phyloP scores from a whole-genome alignment of 306 rosid species.

The Malus sieversii region DNA sequence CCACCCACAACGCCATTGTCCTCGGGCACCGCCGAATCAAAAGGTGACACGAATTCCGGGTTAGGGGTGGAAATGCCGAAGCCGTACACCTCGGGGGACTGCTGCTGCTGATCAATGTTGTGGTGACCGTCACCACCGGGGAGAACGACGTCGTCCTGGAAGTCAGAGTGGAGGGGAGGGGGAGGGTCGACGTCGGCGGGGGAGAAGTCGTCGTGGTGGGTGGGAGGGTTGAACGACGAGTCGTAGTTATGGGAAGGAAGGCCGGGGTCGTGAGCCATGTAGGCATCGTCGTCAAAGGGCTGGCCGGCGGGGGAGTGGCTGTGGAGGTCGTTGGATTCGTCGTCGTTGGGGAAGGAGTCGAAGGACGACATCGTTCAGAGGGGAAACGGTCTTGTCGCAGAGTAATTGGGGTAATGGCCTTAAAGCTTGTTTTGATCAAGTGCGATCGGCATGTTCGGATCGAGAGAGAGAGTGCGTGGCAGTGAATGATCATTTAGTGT shows the following conservation, averaged over 20 bases:
- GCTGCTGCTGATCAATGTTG: conserved; percentile 1
- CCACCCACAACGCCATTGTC: not conserved
- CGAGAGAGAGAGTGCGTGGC: not conserved
- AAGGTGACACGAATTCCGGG: conserved; percentile 47
- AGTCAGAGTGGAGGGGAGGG: conserved; percentile 16
- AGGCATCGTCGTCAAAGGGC: conserved; percentile 44
- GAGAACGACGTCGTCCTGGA: conserved; percentile 15
- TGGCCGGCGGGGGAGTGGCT: conserved; percentile 24
- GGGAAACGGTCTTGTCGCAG: not conserved
- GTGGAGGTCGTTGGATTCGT: conserved; percentile 30
- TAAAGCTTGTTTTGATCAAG: not conserved
- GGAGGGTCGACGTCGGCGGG: conserved; percentile 15
- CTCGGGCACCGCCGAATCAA: conserved; percentile 25
- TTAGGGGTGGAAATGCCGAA: conserved; percentile 34
- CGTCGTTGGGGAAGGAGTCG: conserved; percentile 42
- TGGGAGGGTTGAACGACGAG: conserved; percentile 18
- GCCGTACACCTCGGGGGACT: conserved; percentile 34
- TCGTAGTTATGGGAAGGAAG: conserved; percentile 1
- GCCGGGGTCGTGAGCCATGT: conserved; percentile 17
- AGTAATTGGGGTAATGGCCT: not conserved
- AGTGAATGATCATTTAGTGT: not conserved
- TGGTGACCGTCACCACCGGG: conserved; percentile 5
- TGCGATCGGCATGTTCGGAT: conserved; percentile 13
- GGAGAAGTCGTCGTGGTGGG: conserved; percentile 13
- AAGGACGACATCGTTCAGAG: conserved; percentile 43